Evolutionary conservation across 1,284 basidiomycete genomes (phyloP).

Genomic region (Chondrostereum purpureum): DNA sequence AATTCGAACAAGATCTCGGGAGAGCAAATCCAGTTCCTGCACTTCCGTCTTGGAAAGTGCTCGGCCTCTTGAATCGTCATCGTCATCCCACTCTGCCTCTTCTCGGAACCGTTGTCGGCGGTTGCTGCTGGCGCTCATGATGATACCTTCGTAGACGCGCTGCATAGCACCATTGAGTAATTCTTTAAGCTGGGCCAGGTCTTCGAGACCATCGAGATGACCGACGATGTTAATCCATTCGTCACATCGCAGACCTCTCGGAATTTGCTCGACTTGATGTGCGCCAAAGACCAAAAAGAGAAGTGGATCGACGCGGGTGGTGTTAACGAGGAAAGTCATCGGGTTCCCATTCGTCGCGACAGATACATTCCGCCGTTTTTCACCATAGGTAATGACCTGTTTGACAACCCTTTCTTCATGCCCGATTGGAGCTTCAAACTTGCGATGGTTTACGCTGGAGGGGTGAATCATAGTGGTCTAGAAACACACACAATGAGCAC

Average conservation of each 20-base stretch:
- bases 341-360: constrained; percentile 36
- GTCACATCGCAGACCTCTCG: constrained; percentile 79
- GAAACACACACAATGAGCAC: constrained; percentile 13
- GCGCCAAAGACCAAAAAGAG: constrained; percentile 93
- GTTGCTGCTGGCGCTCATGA: constrained; percentile 35
- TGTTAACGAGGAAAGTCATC: constrained; percentile 71
- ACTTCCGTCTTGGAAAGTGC: constrained; percentile 62
- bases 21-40: constrained; percentile 69
- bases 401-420: constrained; percentile 49
- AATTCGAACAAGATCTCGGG: constrained; percentile 67
- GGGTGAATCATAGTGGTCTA: constrained; percentile 77
- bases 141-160: constrained; percentile 87
- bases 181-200: constrained; percentile 78
- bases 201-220: constrained; percentile 72
- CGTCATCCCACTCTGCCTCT: constrained; percentile 61
- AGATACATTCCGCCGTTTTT: constrained; percentile 79
- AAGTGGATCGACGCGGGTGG: constrained; percentile 86
- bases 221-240: constrained; percentile 88
- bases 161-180: constrained; percentile 84
- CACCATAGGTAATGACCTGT: constrained; percentile 80
- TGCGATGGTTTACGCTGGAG: constrained; percentile 81
- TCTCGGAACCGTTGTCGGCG: constrained; percentile 36
- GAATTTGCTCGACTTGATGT: constrained; percentile 63
- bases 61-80: constrained; percentile 35
- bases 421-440: constrained; percentile 39